Conservation (phyloP, 345 rosid species). For the Syzygium jambos region DNA sequence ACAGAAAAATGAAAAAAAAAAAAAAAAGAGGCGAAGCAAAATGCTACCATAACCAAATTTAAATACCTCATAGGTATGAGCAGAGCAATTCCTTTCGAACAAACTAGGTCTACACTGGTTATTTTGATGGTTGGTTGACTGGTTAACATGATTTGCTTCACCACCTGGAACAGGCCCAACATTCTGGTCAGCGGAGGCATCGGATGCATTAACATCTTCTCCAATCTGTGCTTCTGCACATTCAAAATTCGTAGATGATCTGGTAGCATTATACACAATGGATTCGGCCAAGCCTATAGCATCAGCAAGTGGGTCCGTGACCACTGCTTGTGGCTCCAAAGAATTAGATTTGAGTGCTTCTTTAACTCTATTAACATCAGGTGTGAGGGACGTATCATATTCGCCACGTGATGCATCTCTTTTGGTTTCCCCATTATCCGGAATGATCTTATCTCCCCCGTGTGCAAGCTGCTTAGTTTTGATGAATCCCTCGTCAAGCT, state of each 20-base stretch:
- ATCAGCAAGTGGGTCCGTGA: slow-evolving; percentile 45
- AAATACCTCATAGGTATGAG: slow-evolving; percentile 33
- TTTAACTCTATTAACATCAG: slow-evolving; percentile 23
- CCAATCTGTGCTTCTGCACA: neutral
- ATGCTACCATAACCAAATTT: too few species aligned
- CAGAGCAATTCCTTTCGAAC: slow-evolving; percentile 46
- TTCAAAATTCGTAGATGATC: neutral
- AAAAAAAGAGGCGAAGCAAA: neutral
- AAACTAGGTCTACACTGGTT: slow-evolving; percentile 17
- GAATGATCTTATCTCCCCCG: slow-evolving; percentile 8
- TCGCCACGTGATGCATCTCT: neutral
- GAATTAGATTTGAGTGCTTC: slow-evolving; percentile 33
- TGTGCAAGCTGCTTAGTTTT: slow-evolving; percentile 6
- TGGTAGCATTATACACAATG: slow-evolving; percentile 6
- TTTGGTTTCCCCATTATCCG: slow-evolving; percentile 5
- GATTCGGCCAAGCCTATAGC: slow-evolving; percentile 21
- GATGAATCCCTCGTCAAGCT: neutral
- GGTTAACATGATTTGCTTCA: neutral
- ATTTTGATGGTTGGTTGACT: slow-evolving; percentile 4
- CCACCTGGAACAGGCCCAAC: too few species aligned
- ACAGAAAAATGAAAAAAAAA: neutral
- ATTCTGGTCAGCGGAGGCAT: neutral
- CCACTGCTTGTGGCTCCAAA: slow-evolving; percentile 27
- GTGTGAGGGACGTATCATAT: slow-evolving; percentile 4
- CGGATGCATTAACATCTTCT: neutral